These are phyloP conservation scores for Apophysomyces trapeziformis DNA, from an alignment of 371 early-diverging fungal species.

Conservation along the genomic window DNA sequence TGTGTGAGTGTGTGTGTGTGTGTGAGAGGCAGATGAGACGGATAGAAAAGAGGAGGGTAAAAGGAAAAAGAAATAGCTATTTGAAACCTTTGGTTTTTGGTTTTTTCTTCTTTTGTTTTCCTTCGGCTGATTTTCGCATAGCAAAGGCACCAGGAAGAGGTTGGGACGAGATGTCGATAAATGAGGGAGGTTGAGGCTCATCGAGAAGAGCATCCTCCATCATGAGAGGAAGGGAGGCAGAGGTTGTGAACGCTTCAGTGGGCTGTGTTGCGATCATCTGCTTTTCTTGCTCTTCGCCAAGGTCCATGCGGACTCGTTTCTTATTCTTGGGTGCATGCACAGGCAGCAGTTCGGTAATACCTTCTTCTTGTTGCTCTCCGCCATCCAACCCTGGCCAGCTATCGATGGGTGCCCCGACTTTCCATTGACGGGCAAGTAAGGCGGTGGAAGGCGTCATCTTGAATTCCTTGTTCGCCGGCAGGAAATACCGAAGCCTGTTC, in stretches of 20 bases:
- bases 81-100: constrained; percentile 12
- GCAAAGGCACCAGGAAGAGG: constrained; percentile 1
- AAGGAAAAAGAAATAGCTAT: background rate
- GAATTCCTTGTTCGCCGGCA: background rate
- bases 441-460: background rate
- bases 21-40: background rate
- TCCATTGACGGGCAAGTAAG: background rate
- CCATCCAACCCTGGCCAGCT: background rate
- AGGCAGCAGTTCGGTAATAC: background rate
- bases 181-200: background rate
- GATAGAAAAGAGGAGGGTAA: background rate
- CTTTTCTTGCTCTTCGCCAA: background rate
- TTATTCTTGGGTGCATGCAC: background rate
- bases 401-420: background rate
- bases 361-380: background rate
- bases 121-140: background rate
- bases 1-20: background rate
- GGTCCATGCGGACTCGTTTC: background rate
- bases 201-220: background rate
- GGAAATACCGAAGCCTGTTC: background rate
- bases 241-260: background rate
- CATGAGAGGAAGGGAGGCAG: background rate
- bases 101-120: constrained; percentile 10
- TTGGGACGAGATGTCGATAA: background rate
- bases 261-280: background rate